Evolutionary conservation across 2,329 filamentous ascomycete species (phyloP).

Genomic region (Pleomassaria siparia): DNA sequence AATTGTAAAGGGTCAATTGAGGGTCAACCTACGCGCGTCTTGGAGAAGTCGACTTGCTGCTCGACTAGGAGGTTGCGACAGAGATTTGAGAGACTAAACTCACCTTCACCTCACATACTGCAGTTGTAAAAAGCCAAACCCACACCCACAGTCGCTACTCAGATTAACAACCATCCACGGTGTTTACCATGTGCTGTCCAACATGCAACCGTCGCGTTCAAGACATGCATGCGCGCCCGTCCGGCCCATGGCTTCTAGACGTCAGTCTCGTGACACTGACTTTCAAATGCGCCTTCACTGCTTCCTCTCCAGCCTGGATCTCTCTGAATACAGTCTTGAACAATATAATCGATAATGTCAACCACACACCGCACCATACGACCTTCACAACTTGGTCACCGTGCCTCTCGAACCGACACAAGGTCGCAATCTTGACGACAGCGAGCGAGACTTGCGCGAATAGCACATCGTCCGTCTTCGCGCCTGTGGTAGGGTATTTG

Average conservation of each 20-base stretch:
- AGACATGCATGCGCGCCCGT: constrained; percentile 13
- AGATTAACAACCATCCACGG: background rate
- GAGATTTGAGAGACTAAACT: background rate
- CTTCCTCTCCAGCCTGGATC: constrained; percentile 9
- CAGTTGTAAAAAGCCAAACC: background rate
- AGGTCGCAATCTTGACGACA: constrained; percentile 26
- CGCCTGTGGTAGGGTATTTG: constrained; percentile 18
- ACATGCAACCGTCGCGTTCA: constrained; percentile 32
- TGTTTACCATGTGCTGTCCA: constrained; percentile 20
- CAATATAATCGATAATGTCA: constrained; percentile 28
- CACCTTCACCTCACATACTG: background rate
- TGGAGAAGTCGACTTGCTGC: background rate
- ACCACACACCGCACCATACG: constrained; percentile 23
- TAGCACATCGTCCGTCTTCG: constrained; percentile 20
- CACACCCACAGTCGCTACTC: constrained; percentile 1
- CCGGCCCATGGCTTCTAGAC: constrained; percentile 19
- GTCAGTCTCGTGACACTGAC: constrained; percentile 26
- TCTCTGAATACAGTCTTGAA: constrained; percentile 27
- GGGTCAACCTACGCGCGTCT: background rate
- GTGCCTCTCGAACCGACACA: constrained; percentile 18
- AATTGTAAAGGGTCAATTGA: no score
- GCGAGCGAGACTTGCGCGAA: constrained; percentile 20
- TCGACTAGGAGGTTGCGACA: background rate
- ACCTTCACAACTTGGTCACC: constrained; percentile 33
- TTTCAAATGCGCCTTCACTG: constrained; percentile 17